Base-by-base conservation (phyloP, 139 green algal species). In the Astrephomene gubernaculifera region DNA sequence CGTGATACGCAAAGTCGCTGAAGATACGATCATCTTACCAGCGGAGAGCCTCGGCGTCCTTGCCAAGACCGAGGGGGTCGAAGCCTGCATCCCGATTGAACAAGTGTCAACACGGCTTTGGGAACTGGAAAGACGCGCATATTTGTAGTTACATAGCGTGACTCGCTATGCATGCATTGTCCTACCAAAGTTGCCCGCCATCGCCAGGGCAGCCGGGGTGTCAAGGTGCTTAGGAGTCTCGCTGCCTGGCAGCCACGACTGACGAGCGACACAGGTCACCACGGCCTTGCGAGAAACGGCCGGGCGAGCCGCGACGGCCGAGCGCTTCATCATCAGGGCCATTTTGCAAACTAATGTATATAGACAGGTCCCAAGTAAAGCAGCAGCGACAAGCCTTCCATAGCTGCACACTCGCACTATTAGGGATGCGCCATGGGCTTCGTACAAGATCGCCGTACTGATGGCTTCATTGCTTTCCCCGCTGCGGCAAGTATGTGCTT, bases 1-100 rank as follows among this genome's bases (percentile, higher is more conserved):
- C n/a, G n/a, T n/a, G n/a, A n/a, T n/a, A n/a, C n/a, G n/a, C 61
- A 68, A 57, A 17, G 12, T 57, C 49, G 49, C 49, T 12, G 49
- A 12, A 17, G 17, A 57, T 57, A 12, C 14, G 57, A 27, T 14
- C 57, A 22, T 33, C 79, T 38, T 41, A 85, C 94, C 95, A 98
- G 52, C 86, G 81, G 38, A 98, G 94, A 10, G 95, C 91, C 64
- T 90, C 73, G 25, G 93, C 89, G 89, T 98, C 92, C 67, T 90
- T 89, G 68, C 94, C 97, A 67, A 99, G 94, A 71, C 89, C 92
- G 68, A 98, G 85, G 45, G 97, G 96, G 63, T 89, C 82, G 82
- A 90, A 94, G 74, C 92, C 69, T 79, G 70, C 39, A 81, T n/a
- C n/a, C n/a, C n/a, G n/a, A n/a, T n/a, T n/a, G n/a, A n/a, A n/a